phyloP scores from a whole-genome alignment of 352 stramenopile species.

The Phytophthora idaei region DNA sequence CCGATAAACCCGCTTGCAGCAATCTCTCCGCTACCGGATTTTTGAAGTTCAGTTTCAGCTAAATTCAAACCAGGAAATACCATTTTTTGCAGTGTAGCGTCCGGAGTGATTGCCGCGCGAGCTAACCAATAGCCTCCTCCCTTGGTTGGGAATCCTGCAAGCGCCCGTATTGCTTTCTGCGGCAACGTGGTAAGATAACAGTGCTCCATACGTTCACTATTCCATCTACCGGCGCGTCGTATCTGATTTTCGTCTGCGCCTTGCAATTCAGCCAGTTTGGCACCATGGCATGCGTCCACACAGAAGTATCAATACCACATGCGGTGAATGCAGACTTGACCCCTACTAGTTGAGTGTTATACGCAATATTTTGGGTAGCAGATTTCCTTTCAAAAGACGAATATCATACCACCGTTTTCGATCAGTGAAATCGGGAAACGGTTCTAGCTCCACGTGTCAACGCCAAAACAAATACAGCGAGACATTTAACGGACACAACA shows the following conservation, averaged over 20 bases:
- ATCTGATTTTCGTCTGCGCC: slow-evolving; percentile 8
- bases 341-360: slow-evolving; percentile 10
- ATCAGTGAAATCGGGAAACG: background rate
- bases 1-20: no score
- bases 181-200: no score
- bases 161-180: no score
- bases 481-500: slow-evolving; percentile 8
- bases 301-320: slow-evolving; percentile 5
- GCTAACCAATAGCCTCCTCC: no score
- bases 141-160: no score
- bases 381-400: background rate
- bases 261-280: slow-evolving; percentile 1
- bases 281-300: slow-evolving; percentile 5
- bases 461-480: slow-evolving; percentile 1
- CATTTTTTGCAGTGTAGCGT: no score
- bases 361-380: background rate
- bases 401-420: slow-evolving; percentile 6
- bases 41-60: no score
- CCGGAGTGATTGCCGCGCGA: no score
- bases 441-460: slow-evolving; percentile 4
- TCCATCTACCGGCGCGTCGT: background rate
- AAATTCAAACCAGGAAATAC: no score
- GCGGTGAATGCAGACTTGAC: slow-evolving; percentile 3
- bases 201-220: no score
- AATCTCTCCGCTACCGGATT: no score